Evolutionary conservation across 2,329 filamentous ascomycete genomes (phyloP).

Genomic region (Penicillium concentricum): DNA sequence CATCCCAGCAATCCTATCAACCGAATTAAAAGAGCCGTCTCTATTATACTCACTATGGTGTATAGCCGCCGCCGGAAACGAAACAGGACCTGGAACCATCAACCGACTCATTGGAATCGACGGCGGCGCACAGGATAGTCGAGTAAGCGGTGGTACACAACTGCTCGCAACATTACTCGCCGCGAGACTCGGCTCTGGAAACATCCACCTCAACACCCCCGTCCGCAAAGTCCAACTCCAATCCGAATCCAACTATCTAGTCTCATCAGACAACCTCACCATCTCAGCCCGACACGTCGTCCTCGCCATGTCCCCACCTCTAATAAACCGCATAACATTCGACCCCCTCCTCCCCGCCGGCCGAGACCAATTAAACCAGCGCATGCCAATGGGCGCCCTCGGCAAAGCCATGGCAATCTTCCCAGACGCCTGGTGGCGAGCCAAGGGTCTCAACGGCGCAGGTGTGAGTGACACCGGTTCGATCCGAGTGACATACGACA

Average conservation of each 20-base stretch:
- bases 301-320: constrained; percentile 1
- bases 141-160: not conserved
- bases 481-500: constrained; percentile 23
- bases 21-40: not conserved
- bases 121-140: constrained; percentile 1
- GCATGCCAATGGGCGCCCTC: constrained; percentile 14
- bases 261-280: not conserved
- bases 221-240: constrained; percentile 2
- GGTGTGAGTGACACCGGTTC: constrained; percentile 17
- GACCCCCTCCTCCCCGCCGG: not conserved
- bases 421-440: constrained; percentile 21
- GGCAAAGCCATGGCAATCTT: constrained; percentile 14
- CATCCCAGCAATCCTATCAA: not conserved
- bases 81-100: not conserved
- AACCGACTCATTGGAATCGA: constrained; percentile 2
- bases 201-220: not conserved
- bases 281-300: constrained; percentile 3
- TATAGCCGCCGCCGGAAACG: constrained; percentile 1
- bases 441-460: constrained; percentile 20
- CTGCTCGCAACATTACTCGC: not conserved
- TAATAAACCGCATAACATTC: not conserved
- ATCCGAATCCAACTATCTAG: not conserved
- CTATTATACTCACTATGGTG: not conserved
- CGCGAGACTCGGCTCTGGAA: not conserved
- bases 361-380: constrained; percentile 15